phyloP scores from a whole-genome alignment of 768 basidiomycete species.

The Pholiota conissans region DNA sequence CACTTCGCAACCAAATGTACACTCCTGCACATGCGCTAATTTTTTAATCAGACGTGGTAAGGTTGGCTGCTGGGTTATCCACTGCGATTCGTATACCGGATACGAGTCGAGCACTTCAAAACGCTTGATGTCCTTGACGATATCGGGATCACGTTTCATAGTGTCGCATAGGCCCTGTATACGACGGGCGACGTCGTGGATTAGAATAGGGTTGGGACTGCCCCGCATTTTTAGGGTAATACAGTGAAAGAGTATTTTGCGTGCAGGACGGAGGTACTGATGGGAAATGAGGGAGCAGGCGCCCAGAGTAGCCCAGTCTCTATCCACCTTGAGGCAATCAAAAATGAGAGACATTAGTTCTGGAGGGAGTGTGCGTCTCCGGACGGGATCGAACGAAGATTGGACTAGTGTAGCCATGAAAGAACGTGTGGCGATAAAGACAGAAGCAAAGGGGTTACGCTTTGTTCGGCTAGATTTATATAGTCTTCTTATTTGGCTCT shows the following conservation, averaged over 20 bases:
- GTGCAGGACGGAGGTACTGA: conserved; percentile 6
- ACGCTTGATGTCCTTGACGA: conserved; percentile 9
- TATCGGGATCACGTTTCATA: conserved; percentile 10
- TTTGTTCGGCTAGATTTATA: conserved; percentile 1
- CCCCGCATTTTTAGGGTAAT: conserved; percentile 14
- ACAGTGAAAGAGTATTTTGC: conserved; percentile 11
- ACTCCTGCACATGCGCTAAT: conserved; percentile 6
- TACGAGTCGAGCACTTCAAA: conserved; percentile 18
- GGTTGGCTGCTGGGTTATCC: conserved; percentile 17
- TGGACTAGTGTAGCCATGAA: background rate
- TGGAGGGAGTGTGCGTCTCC: conserved; percentile 8
- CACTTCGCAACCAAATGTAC: conserved; percentile 19
- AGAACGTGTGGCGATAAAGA: background rate
- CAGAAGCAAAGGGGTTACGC: background rate
- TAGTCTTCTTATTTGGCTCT: background rate
- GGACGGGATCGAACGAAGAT: background rate
- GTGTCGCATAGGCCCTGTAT: conserved; percentile 19
- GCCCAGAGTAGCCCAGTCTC: conserved; percentile 14
- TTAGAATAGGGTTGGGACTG: conserved; percentile 12
- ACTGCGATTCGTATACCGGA: conserved; percentile 20
- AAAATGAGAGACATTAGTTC: conserved; percentile 19
- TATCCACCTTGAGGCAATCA: conserved; percentile 4
- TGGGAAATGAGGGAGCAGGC: conserved; percentile 12
- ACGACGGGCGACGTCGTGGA: conserved; percentile 17
- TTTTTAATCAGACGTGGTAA: conserved; percentile 13